phyloP scores from a whole-genome alignment of 2,329 filamentous ascomycete species.

The Macroventuria anomochaeta region DNA sequence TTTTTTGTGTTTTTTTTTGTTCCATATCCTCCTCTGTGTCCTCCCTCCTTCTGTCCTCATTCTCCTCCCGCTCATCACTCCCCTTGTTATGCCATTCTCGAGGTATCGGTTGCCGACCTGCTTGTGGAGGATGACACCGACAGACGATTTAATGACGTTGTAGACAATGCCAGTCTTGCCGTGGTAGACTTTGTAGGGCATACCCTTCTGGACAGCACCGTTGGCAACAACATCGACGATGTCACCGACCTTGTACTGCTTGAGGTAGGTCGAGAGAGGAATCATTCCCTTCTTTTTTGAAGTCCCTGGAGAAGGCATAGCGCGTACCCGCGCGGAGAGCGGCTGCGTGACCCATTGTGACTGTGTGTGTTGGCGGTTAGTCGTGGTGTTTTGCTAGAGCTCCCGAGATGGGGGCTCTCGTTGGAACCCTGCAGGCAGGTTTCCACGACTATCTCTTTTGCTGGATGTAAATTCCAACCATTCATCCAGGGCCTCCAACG shows the following conservation, averaged over 20 bases:
- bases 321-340: slow-evolving; percentile 54
- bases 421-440: no score
- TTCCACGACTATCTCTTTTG: no score
- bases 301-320: slow-evolving; percentile 79
- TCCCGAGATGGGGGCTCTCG: no score
- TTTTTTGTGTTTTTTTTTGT: no score
- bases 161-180: slow-evolving; percentile 94
- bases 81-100: slow-evolving; percentile 99
- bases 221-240: slow-evolving; percentile 99
- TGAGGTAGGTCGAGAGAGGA: slow-evolving; percentile 90
- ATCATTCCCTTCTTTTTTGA: slow-evolving; percentile 97
- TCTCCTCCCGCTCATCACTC: no score
- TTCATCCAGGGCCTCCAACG: no score
- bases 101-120: slow-evolving; percentile 99
- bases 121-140: slow-evolving; percentile 97
- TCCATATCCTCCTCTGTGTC: no score
- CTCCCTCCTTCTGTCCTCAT: no score
- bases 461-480: no score
- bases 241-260: slow-evolving; percentile 95
- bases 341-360: slow-evolving; percentile 57
- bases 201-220: slow-evolving; percentile 68
- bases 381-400: slow-evolving; percentile 15
- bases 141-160: slow-evolving; percentile 98
- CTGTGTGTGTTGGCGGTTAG: slow-evolving; percentile 19
- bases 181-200: slow-evolving; percentile 99